A percentile compares a stretch with the other conserved stretches of the same genome.
Conservation (phyloP, 2,329 filamentous ascomycete species). For the Fusarium sp. region DNA sequence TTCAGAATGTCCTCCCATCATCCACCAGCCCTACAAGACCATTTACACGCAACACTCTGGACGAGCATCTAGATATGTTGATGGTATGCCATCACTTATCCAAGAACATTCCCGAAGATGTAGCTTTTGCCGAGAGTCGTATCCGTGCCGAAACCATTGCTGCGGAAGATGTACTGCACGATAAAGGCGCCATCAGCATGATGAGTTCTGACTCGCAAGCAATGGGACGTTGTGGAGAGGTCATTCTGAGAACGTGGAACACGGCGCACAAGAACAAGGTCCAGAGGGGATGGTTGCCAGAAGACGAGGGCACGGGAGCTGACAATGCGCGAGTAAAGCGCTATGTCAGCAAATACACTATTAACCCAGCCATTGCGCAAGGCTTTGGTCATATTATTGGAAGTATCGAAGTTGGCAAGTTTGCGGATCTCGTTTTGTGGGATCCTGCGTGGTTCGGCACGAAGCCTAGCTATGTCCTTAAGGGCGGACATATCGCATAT, state of each 20-base stretch:
- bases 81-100: constrained; percentile 98
- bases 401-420: constrained; percentile 86
- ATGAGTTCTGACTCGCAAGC: constrained; percentile 96
- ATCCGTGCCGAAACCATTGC: constrained; percentile 97
- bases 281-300: constrained; percentile 79
- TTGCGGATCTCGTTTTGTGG: constrained; percentile 92
- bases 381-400: constrained; percentile 90
- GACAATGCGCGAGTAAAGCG: constrained; percentile 94
- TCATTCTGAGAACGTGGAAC: constrained; percentile 93
- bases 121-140: constrained; percentile 92
- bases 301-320: constrained; percentile 81
- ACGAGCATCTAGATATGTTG: constrained; percentile 97
- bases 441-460: constrained; percentile 85
- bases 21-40: constrained; percentile 94
- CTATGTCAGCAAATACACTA: constrained; percentile 95
- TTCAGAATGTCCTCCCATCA: constrained; percentile 86
- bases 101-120: constrained; percentile 93
- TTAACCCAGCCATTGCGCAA: constrained; percentile 92
- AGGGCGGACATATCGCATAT: constrained; percentile 86
- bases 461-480: constrained; percentile 84
- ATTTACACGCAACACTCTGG: constrained; percentile 90
- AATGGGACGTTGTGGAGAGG: constrained; percentile 96
- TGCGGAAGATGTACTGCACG: constrained; percentile 94
- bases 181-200: constrained; percentile 95
- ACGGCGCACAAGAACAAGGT: constrained; percentile 97